Evolutionary conservation across 2,329 filamentous ascomycete genomes (phyloP), one percentile per base, ranked within the genome.

Genomic region (Emergomyces pasteurianus): DNA sequence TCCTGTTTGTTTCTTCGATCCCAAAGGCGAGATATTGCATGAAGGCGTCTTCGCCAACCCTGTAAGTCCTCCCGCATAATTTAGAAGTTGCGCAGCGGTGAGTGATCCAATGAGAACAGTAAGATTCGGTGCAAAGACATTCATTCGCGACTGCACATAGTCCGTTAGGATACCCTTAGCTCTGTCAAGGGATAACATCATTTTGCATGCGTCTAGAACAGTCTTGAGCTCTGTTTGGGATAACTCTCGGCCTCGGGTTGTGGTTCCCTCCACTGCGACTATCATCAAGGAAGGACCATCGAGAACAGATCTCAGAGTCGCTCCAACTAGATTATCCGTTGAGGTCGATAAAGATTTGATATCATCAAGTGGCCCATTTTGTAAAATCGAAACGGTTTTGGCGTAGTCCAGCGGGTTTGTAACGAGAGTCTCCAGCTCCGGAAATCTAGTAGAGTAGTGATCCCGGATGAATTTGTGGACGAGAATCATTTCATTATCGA

Each of bases 121-220:
- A 59, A 97, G 77, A 69, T 99, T 99, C 0, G 94, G 94, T 4
- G 94, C 94, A 71, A 97, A 97, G 40, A 95, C 81, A 66, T 88
- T 94, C 90, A 99, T 97, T 63, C 94, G 89, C 42, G 92, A 96
- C 75, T 96, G 90, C 18, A 99, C 94, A 70, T 96, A 99, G 71
- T 94, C 88, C 1, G 90, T 95, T 60, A 99, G 81, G 0, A 86
- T 88, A 63, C 83, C 87, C 75, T 96, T 96, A 34, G 92, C 91
- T 65, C 82, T 86, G 72, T 97, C 90, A 10, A 99, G 84, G 43
- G 86, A 83, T n/a, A 97, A 80, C 10, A 90, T 87, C 84, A 95
- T 94, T 65, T 91, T 85, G 74, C 92, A 96, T 9, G 91, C 92
- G 58, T 83, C 81, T 34, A 87, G 77, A 23, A 96, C 86, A 31